These are phyloP conservation scores for Kwoniella sp. DNA, from an alignment of 768 basidiomycete species.

Conservation along the genomic window DNA sequence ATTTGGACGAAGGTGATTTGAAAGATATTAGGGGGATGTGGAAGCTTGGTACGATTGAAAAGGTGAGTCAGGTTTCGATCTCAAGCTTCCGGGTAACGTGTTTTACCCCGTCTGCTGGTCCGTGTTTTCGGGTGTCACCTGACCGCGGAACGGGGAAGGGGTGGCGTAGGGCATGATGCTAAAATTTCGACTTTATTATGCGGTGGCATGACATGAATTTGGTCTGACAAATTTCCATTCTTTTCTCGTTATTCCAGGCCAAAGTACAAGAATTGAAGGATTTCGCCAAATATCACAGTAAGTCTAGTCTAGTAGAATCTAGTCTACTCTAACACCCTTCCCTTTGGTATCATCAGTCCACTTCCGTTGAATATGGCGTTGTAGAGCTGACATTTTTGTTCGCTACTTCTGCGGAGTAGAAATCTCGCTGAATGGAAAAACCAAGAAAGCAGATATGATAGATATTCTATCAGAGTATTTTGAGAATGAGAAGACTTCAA, in stretches of 20 bases:
- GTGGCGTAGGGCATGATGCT: no score
- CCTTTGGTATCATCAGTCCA: no score
- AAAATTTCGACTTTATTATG: no score
- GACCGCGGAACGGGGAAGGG: no score
- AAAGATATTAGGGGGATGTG: slow-evolving; percentile 72
- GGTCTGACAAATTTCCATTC: not conserved
- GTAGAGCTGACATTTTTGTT: slow-evolving; percentile 6
- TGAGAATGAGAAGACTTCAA: slow-evolving; percentile 13
- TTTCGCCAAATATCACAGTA: slow-evolving; percentile 43
- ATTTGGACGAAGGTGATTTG: slow-evolving; percentile 71
- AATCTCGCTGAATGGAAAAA: slow-evolving; percentile 33
- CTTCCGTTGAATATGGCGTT: no score
- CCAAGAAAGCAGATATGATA: slow-evolving; percentile 48
- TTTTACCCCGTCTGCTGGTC: no score
- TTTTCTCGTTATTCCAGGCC: slow-evolving; percentile 17
- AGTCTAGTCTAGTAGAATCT: slow-evolving; percentile 6
- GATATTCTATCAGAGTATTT: slow-evolving; percentile 25
- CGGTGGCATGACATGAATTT: no score
- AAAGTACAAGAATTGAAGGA: slow-evolving; percentile 46
- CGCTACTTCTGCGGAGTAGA: slow-evolving; percentile 31
- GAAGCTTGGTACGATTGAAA: slow-evolving; percentile 64
- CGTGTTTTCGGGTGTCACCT: no score
- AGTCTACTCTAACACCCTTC: no score
- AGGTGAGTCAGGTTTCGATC: no score
- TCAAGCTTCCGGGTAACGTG: no score